phyloP scores from a whole-genome alignment of 169 alveolate genomes.

The Plasmodium chabaudi region DNA sequence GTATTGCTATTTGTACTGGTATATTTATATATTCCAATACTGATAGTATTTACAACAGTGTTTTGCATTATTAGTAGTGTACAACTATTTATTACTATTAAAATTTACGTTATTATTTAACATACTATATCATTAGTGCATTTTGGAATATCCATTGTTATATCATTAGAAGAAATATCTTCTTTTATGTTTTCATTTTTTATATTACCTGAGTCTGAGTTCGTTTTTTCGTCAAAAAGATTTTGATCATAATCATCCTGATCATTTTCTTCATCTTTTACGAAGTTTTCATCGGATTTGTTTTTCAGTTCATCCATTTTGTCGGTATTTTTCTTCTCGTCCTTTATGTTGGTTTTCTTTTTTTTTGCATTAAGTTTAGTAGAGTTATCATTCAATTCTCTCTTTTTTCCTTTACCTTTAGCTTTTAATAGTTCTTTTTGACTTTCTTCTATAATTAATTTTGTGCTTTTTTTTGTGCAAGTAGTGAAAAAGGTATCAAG shows the following conservation, averaged over 20 bases:
- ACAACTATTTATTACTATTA: slow-evolving; percentile 9
- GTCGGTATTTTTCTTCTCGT: background rate
- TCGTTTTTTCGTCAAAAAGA: slow-evolving; percentile 25
- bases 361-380: slow-evolving; percentile 15
- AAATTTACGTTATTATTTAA: background rate
- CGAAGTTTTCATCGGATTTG: background rate
- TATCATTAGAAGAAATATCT: background rate
- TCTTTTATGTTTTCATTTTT: slow-evolving; percentile 20
- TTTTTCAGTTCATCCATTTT: slow-evolving; percentile 1
- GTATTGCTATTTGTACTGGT: background rate
- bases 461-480: slow-evolving; percentile 70
- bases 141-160: too few relatives aligned
- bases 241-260: slow-evolving; percentile 22
- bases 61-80: slow-evolving; percentile 3
- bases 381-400: background rate
- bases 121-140: slow-evolving; percentile 7
- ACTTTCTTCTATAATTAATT: slow-evolving; percentile 51
- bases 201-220: slow-evolving; percentile 73
- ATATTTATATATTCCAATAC: background rate
- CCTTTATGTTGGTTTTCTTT: slow-evolving; percentile 2
- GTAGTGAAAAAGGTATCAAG: slow-evolving; percentile 69
- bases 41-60: background rate
- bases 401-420: slow-evolving; percentile 40
- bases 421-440: slow-evolving; percentile 31
- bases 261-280: slow-evolving; percentile 1